These are phyloP conservation scores for Crithidia fasciculata DNA, from an alignment of 208 protist species.

Conservation along the genomic window DNA sequence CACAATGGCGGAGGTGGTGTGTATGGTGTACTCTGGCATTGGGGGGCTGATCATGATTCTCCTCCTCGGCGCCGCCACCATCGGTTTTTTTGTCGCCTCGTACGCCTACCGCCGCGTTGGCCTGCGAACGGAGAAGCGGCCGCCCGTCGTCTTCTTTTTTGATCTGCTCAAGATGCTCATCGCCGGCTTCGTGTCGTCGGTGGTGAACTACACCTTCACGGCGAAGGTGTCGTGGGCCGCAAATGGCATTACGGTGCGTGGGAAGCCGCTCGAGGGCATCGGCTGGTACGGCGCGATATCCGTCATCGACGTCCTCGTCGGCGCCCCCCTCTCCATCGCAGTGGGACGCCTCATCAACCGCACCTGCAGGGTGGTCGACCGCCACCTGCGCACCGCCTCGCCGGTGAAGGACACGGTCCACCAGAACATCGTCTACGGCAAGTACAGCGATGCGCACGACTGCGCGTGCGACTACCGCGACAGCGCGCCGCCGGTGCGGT, in stretches of 20 bases:
- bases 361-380: conserved; percentile 11
- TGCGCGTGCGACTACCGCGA: conserved; percentile 24
- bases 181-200: conserved; percentile 26
- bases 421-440: conserved; percentile 43
- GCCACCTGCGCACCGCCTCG: neutral
- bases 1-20: conserved; percentile 20
- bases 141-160: conserved; percentile 38
- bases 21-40: conserved; percentile 54
- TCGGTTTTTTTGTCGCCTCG: conserved; percentile 31
- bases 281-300: conserved; percentile 57
- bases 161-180: conserved; percentile 51
- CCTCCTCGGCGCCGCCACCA: conserved; percentile 29
- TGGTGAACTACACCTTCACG: conserved; percentile 47
- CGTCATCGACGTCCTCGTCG: conserved; percentile 41
- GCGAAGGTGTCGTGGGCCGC: conserved; percentile 39
- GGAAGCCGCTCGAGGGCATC: conserved; percentile 49
- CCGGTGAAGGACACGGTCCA: conserved; percentile 28
- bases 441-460: conserved; percentile 44
- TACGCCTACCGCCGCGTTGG: conserved; percentile 31
- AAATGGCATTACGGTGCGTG: conserved; percentile 27
- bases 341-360: conserved; percentile 38
- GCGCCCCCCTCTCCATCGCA: conserved; percentile 37
- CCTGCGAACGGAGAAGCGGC: conserved; percentile 35
- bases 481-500: conserved; percentile 25
- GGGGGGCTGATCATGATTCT: conserved; percentile 40